Conservation (phyloP, 495 filamentous ascomycete species). For the Darksidea phi region DNA sequence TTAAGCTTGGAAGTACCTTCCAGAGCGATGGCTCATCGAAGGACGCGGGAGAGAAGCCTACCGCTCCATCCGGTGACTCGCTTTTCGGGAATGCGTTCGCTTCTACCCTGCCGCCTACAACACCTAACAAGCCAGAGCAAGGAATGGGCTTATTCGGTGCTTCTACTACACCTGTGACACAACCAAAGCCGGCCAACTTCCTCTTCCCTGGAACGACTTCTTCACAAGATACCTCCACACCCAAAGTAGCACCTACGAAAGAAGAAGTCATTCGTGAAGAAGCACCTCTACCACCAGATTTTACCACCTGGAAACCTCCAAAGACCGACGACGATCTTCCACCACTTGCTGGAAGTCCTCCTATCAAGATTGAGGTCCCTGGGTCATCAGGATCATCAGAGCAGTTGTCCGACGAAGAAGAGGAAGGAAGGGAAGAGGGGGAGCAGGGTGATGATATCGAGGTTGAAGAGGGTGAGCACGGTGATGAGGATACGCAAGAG, state of each 20-base stretch:
- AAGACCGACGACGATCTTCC: constrained; percentile 49
- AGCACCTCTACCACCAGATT: constrained; percentile 46
- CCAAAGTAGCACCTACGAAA: constrained; percentile 30
- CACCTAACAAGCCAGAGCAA: constrained; percentile 56
- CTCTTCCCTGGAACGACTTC: constrained; percentile 44
- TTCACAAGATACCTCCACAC: constrained; percentile 23
- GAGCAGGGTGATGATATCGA: constrained; percentile 27
- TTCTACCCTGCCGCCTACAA: constrained; percentile 50
- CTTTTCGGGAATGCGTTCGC: constrained; percentile 62
- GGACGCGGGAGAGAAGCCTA: constrained; percentile 57
- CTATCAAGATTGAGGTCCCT: constrained; percentile 43
- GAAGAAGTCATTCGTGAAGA: constrained; percentile 34
- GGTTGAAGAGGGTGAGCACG: constrained; percentile 41
- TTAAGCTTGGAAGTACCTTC: constrained; percentile 77
- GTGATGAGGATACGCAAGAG: constrained; percentile 27
- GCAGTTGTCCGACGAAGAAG: constrained; percentile 29
- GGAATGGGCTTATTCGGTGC: constrained; percentile 50
- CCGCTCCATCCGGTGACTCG: constrained; percentile 44
- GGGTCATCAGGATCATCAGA: constrained; percentile 46
- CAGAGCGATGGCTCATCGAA: constrained; percentile 67
- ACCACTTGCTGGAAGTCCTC: constrained; percentile 64
- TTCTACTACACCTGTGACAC: constrained; percentile 54
- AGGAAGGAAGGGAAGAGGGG: background rate
- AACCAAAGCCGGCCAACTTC: constrained; percentile 45
- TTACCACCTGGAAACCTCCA: constrained; percentile 29